These are phyloP conservation scores for Eucalyptus marginata DNA, from an alignment of 345 rosid species.

Conservation along the genomic window DNA sequence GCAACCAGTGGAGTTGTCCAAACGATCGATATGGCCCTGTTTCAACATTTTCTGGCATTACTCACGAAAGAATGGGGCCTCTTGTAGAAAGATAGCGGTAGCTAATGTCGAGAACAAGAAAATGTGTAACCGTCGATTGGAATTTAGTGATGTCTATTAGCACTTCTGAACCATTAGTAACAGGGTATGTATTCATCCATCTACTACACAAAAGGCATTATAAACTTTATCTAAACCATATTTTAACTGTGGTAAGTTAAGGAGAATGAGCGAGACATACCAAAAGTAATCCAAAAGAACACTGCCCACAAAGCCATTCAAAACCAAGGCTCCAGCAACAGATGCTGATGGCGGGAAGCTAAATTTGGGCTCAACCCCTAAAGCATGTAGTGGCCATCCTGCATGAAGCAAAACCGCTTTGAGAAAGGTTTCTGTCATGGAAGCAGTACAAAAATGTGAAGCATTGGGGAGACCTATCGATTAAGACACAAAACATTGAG, in stretches of 20 bases:
- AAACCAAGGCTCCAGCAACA: conserved; percentile 18
- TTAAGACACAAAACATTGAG: neutral
- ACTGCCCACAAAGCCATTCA: conserved; percentile 42
- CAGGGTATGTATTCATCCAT: neutral
- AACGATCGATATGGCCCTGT: conserved; percentile 78
- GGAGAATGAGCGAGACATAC: conserved; percentile 4
- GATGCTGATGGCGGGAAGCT: conserved; percentile 36
- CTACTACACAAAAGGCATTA: neutral
- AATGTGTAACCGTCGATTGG: neutral
- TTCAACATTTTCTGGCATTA: neutral
- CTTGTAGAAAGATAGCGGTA: neutral
- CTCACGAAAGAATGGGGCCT: neutral
- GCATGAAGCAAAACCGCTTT: conserved; percentile 1
- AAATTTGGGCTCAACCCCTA: conserved; percentile 48
- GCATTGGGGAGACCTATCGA: neutral
- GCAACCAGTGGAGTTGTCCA: conserved; percentile 92
- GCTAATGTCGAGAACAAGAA: neutral
- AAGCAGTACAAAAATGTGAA: neutral
- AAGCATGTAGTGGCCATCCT: conserved; percentile 49
- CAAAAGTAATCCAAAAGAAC: conserved; percentile 53
- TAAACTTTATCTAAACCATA: neutral
- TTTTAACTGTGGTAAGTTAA: neutral
- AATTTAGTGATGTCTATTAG: neutral
- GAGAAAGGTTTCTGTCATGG: neutral
- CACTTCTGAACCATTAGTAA: neutral